Evolutionary conservation across 768 basidiomycete genomes (phyloP).

Genomic region (Mycena epipterygia): DNA sequence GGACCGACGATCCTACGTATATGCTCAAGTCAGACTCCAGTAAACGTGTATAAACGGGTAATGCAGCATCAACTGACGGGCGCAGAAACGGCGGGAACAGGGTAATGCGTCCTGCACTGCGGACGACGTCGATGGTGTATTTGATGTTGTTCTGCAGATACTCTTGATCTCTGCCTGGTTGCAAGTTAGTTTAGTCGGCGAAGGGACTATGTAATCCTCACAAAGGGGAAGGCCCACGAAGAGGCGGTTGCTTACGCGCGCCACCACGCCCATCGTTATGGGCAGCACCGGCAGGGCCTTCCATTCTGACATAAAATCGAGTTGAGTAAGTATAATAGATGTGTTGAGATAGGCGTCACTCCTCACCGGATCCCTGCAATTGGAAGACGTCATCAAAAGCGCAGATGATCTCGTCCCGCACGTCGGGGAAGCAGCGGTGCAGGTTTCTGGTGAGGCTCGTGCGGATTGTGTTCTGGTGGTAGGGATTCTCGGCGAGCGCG

Average conservation of each 20-base stretch:
- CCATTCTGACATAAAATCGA: constrained; percentile 35
- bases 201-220: background rate
- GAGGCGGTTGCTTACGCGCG: constrained; percentile 42
- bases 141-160: constrained; percentile 32
- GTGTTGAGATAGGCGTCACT: background rate
- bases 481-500: constrained; percentile 3
- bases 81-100: constrained; percentile 25
- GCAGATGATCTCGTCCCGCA: constrained; percentile 51
- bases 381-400: constrained; percentile 25
- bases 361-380: constrained; percentile 17
- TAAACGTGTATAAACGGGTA: background rate
- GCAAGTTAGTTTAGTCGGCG: background rate
- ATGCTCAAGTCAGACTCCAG: background rate
- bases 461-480: constrained; percentile 24
- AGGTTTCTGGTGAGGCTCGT: constrained; percentile 42
- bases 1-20: constrained; percentile 25
- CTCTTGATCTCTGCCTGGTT: constrained; percentile 37
- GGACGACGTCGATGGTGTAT: constrained; percentile 25
- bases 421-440: constrained; percentile 42
- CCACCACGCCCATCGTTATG: constrained; percentile 35
- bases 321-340: background rate
- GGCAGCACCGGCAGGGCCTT: constrained; percentile 28
- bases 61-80: constrained; percentile 10
- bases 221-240: constrained; percentile 46
- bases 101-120: constrained; percentile 2